Percentiles rank a stretch among this genome's conserved stretches.
These are phyloP conservation scores for Citropsis articulata DNA, from an alignment of 345 rosid genomes.

Conservation along the genomic window DNA sequence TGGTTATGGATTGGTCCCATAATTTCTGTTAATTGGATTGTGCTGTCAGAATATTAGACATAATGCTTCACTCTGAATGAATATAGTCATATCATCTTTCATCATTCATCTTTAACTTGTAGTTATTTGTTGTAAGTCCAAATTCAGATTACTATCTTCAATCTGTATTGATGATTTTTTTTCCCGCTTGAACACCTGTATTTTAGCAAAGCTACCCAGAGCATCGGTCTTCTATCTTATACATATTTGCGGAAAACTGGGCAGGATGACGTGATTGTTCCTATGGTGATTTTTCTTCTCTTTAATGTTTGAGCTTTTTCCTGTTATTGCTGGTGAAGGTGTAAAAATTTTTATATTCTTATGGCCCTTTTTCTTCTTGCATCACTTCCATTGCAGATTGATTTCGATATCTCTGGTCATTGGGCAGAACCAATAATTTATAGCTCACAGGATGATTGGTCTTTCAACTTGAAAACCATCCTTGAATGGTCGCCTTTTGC, in stretches of 20 bases:
- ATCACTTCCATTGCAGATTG: constrained; percentile 59
- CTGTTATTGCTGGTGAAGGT: neutral
- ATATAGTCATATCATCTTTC: neutral
- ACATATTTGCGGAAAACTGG: constrained; percentile 77
- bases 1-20: neutral
- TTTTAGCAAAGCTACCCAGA: constrained; percentile 78
- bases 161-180: constrained; percentile 5
- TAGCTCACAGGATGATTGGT: constrained; percentile 84
- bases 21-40: neutral
- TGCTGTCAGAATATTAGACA: neutral
- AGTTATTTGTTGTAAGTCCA: neutral
- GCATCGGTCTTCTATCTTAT: constrained; percentile 88
- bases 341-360: neutral
- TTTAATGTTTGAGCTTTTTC: constrained; percentile 3
- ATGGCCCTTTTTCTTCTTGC: neutral
- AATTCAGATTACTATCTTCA: neutral
- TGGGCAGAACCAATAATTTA: constrained; percentile 66
- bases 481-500: constrained; percentile 94
- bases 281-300: constrained; percentile 61
- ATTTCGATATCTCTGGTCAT: constrained; percentile 63
- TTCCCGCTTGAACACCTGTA: constrained; percentile 2
- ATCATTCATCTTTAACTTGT: neutral
- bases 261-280: constrained; percentile 94
- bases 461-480: constrained; percentile 65
- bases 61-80: too few relatives aligned